These are phyloP conservation scores for Starmerella sirachaensis DNA, from an alignment of 805 yeast species.

Conservation along the genomic window DNA sequence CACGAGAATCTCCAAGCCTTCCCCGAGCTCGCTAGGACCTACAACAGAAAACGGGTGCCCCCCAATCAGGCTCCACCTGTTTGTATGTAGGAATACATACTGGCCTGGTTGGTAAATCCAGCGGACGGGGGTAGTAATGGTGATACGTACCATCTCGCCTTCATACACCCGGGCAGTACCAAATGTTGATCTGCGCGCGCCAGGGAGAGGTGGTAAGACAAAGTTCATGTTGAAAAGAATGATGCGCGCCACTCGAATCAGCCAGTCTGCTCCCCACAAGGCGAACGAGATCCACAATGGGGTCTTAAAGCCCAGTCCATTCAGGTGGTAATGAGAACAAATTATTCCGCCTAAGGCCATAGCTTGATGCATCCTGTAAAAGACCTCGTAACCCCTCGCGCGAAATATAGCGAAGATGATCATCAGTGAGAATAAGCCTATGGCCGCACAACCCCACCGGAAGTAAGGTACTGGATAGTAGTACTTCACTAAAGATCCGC, in stretches of 20 bases:
- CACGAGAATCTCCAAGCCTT: slow-evolving; percentile 38
- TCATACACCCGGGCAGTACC: slow-evolving; percentile 35
- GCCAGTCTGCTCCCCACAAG: slow-evolving; percentile 57
- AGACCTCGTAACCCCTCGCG: slow-evolving; percentile 41
- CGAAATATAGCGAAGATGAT: slow-evolving; percentile 42
- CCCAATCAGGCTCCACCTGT: slow-evolving; percentile 42
- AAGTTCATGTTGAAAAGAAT: slow-evolving; percentile 27
- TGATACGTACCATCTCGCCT: slow-evolving; percentile 39
- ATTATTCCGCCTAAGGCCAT: slow-evolving; percentile 42
- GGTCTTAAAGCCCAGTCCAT: slow-evolving; percentile 42
- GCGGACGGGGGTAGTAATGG: slow-evolving; percentile 39
- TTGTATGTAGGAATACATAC: slow-evolving; percentile 46
- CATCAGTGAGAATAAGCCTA: slow-evolving; percentile 30
- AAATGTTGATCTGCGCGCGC: slow-evolving; percentile 19
- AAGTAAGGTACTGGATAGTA: slow-evolving; percentile 29
- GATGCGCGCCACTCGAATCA: slow-evolving; percentile 43
- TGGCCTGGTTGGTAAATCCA: slow-evolving; percentile 53
- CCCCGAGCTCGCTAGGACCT: slow-evolving; percentile 31
- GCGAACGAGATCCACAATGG: slow-evolving; percentile 45
- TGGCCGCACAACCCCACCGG: slow-evolving; percentile 29
- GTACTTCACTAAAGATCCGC: slow-evolving; percentile 25
- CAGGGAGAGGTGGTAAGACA: slow-evolving; percentile 31
- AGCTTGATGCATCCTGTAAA: slow-evolving; percentile 42
- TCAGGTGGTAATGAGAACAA: slow-evolving; percentile 44
- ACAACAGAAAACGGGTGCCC: slow-evolving; percentile 57